phyloP scores from a whole-genome alignment of 345 rosid genomes.

The Abelmoschus esculentus region DNA sequence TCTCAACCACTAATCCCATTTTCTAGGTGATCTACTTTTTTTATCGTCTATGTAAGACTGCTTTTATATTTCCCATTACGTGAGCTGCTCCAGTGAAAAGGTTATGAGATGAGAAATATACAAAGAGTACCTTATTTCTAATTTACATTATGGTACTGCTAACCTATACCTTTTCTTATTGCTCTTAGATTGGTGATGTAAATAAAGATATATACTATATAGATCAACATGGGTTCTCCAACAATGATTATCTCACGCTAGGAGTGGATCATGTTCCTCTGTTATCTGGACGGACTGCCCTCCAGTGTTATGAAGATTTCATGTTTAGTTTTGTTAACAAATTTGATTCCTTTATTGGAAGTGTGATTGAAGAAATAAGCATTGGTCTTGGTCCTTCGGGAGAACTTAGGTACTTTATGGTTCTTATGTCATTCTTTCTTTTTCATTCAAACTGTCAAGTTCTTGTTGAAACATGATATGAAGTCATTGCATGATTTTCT shows the following conservation, averaged over 20 bases:
- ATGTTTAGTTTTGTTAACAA: conserved; percentile 46
- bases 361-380: conserved; percentile 55
- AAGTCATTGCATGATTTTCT: conserved; percentile 16
- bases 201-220: too few relatives aligned
- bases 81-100: conserved; percentile 1
- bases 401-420: conserved; percentile 41
- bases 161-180: not conserved
- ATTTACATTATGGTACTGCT: conserved; percentile 1
- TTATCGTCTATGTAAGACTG: not conserved
- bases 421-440: not conserved
- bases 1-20: not conserved
- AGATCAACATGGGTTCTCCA: too few relatives aligned
- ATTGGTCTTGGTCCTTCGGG: conserved; percentile 70
- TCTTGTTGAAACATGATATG: conserved; percentile 8
- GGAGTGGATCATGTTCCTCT: too few relatives aligned
- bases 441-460: not conserved
- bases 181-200: conserved; percentile 10
- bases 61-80: not conserved
- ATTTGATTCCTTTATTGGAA: conserved; percentile 39
- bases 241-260: too few relatives aligned
- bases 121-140: not conserved
- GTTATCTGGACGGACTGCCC: conserved; percentile 47
- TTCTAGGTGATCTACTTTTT: not conserved
- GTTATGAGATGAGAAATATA: not conserved
- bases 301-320: conserved; percentile 55